Evolutionary conservation across 1,284 basidiomycete genomes (phyloP).

Genomic region (Apiotrichum siamense): DNA sequence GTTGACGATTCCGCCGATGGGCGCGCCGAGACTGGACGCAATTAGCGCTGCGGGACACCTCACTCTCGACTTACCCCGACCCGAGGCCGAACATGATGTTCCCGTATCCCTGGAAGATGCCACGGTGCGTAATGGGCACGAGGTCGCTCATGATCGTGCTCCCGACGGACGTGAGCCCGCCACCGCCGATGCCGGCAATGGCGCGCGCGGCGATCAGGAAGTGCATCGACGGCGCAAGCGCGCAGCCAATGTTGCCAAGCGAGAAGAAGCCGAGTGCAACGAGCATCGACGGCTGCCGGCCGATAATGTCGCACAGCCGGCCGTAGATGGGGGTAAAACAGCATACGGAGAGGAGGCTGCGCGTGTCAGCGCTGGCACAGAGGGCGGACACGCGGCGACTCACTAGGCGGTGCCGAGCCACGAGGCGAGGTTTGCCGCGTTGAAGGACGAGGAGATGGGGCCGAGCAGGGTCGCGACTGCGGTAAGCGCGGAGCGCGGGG

Average conservation of each 20-base stretch:
- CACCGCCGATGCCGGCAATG: slow-evolving; percentile 78
- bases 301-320: slow-evolving; percentile 76
- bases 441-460: slow-evolving; percentile 40
- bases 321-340: slow-evolving; percentile 87
- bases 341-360: slow-evolving; percentile 66
- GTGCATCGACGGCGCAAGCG: slow-evolving; percentile 75
- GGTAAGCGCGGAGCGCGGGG: background rate
- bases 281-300: slow-evolving; percentile 65
- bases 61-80: no score
- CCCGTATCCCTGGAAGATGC: slow-evolving; percentile 81
- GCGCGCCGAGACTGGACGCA: slow-evolving; percentile 47
- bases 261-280: slow-evolving; percentile 72
- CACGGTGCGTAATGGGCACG: slow-evolving; percentile 71
- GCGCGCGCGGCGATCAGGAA: slow-evolving; percentile 67
- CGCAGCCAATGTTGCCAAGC: slow-evolving; percentile 72
- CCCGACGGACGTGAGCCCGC: slow-evolving; percentile 31
- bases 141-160: slow-evolving; percentile 43
- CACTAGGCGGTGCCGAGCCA: slow-evolving; percentile 56
- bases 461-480: slow-evolving; percentile 55
- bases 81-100: slow-evolving; percentile 61
- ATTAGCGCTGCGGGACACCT: background rate
- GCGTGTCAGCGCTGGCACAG: no score
- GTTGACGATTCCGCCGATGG: slow-evolving; percentile 75
- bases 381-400: background rate
- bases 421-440: slow-evolving; percentile 56